Evolutionary conservation across 208 protist genomes (phyloP).

Genomic region (Wallacemonas sp.): DNA sequence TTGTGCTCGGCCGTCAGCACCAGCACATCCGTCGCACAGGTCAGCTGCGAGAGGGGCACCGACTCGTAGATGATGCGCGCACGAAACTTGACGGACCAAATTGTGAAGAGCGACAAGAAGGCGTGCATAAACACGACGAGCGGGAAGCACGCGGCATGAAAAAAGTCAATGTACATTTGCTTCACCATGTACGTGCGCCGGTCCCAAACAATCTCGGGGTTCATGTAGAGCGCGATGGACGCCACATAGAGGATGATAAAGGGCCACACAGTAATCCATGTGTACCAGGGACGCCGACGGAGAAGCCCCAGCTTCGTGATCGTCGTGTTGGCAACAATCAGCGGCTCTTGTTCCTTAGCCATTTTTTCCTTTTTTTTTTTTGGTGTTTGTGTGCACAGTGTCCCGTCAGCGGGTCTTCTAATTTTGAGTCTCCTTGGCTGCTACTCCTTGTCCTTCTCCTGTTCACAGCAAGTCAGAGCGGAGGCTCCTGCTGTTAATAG

Average conservation of each 20-base stretch:
- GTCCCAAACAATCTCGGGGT: constrained; percentile 88
- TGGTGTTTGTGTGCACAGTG: not conserved
- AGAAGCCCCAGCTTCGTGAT: constrained; percentile 73
- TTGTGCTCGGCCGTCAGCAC: constrained; percentile 80
- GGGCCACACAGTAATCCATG: constrained; percentile 86
- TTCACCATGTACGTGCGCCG: constrained; percentile 86
- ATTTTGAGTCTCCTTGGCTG: too few relatives aligned
- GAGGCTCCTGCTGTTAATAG: too few relatives aligned
- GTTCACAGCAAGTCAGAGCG: too few relatives aligned
- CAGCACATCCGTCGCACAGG: constrained; percentile 67
- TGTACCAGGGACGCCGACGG: constrained; percentile 61
- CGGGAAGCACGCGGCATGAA: constrained; percentile 84
- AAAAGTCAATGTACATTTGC: constrained; percentile 91
- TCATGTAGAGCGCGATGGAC: constrained; percentile 56
- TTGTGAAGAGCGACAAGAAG: constrained; percentile 89
- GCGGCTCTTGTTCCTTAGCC: constrained; percentile 10
- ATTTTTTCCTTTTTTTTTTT: constrained; percentile 17
- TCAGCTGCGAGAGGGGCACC: constrained; percentile 45
- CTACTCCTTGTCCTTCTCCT: too few relatives aligned
- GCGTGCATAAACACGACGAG: constrained; percentile 81
- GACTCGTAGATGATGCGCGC: constrained; percentile 59
- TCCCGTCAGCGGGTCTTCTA: not conserved
- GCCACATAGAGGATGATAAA: constrained; percentile 78
- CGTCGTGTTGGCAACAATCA: constrained; percentile 77
- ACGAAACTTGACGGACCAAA: constrained; percentile 88